phyloP scores from a whole-genome alignment of 352 stramenopile genomes.

The Phytophthora litchii region DNA sequence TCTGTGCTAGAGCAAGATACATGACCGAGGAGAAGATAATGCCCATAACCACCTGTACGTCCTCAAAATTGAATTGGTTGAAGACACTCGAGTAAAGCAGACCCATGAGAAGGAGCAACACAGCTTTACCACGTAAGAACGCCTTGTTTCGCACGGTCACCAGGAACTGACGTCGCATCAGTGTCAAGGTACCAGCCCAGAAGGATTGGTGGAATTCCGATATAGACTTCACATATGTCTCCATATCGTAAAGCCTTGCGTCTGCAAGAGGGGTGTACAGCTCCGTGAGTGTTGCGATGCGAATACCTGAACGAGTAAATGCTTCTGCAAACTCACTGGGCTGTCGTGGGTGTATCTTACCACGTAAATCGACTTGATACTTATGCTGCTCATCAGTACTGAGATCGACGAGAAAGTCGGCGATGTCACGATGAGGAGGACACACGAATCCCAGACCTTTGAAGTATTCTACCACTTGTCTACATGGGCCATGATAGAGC shows the following conservation, averaged over 20 bases:
- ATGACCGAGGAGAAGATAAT: constrained; percentile 81
- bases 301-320: constrained; percentile 34
- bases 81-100: constrained; percentile 45
- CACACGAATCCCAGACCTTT: constrained; percentile 39
- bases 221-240: constrained; percentile 72
- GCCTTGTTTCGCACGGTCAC: constrained; percentile 52
- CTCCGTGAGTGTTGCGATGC: constrained; percentile 27
- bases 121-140: constrained; percentile 40
- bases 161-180: constrained; percentile 53
- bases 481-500: constrained; percentile 26
- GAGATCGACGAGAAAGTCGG: constrained; percentile 47
- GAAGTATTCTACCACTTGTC: constrained; percentile 36
- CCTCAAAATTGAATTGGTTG: constrained; percentile 41
- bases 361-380: constrained; percentile 28
- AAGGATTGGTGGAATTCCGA: constrained; percentile 37
- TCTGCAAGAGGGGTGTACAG: constrained; percentile 20
- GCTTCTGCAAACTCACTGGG: constrained; percentile 32
- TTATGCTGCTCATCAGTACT: constrained; percentile 40
- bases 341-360: constrained; percentile 15
- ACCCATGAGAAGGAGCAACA: constrained; percentile 46
- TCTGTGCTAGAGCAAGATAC: constrained; percentile 61
- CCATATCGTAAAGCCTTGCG: constrained; percentile 38
- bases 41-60: constrained; percentile 56
- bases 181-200: constrained; percentile 27
- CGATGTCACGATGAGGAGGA: constrained; percentile 34